These are phyloP conservation scores for Fusarium phyllophilum DNA, from an alignment of 2,329 filamentous ascomycete genomes.

Conservation along the genomic window DNA sequence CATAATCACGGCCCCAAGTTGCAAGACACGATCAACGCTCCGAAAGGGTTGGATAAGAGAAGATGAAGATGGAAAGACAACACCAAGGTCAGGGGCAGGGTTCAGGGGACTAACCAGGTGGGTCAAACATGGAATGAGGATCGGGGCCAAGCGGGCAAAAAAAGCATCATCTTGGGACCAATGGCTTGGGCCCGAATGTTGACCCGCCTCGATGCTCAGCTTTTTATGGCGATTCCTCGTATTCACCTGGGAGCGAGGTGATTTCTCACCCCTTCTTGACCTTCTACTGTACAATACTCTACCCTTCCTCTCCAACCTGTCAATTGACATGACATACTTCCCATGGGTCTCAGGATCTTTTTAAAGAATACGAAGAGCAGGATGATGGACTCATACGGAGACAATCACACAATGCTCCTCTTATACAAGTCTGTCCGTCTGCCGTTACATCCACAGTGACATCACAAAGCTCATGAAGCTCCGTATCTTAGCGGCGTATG, in stretches of 20 bases:
- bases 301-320: not conserved
- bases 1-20: not conserved
- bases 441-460: slow-evolving; percentile 36
- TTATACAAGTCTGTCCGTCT: slow-evolving; percentile 11
- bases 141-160: slow-evolving; percentile 21
- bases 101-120: slow-evolving; percentile 33
- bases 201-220: slow-evolving; percentile 30
- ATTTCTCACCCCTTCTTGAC: slow-evolving; percentile 4
- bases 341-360: slow-evolving; percentile 6
- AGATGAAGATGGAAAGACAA: slow-evolving; percentile 8
- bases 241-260: slow-evolving; percentile 25
- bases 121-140: slow-evolving; percentile 29
- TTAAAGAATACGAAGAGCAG: slow-evolving; percentile 34
- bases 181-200: slow-evolving; percentile 34
- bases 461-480: slow-evolving; percentile 27
- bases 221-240: slow-evolving; percentile 41
- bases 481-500: slow-evolving; percentile 12
- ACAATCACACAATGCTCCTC: not conserved
- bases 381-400: not conserved
- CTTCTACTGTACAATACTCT: not conserved
- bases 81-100: slow-evolving; percentile 29
- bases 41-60: slow-evolving; percentile 30
- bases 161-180: slow-evolving; percentile 30
- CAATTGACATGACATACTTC: not conserved
- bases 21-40: slow-evolving; percentile 11